phyloP scores from a whole-genome alignment of 2,329 filamentous ascomycete species.

The Dactylellina haptotyla region DNA sequence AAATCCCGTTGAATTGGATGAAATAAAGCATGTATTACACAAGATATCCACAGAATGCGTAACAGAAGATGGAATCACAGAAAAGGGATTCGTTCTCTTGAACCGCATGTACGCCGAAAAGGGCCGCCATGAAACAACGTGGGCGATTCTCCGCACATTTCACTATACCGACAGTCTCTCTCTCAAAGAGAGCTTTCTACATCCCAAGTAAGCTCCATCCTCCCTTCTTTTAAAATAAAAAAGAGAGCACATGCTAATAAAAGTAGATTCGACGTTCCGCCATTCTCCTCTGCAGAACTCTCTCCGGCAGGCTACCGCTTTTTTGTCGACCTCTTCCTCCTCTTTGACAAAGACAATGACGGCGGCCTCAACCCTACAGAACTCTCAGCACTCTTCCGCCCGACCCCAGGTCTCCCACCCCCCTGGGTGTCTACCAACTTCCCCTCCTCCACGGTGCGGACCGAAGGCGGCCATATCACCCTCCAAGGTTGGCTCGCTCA shows the following conservation, averaged over 20 bases:
- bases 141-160: constrained; percentile 94
- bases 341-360: constrained; percentile 97
- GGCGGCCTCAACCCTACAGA: constrained; percentile 89
- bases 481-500: constrained; percentile 97
- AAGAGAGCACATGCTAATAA: neutral
- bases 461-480: constrained; percentile 94
- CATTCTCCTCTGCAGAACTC: constrained; percentile 90
- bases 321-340: constrained; percentile 93
- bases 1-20: constrained; percentile 80
- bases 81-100: constrained; percentile 83
- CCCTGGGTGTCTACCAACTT: constrained; percentile 92
- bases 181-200: constrained; percentile 87
- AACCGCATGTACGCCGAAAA: constrained; percentile 98
- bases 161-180: constrained; percentile 96
- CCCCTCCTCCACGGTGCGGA: constrained; percentile 90
- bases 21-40: constrained; percentile 88
- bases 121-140: constrained; percentile 96
- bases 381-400: constrained; percentile 85
- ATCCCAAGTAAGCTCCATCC: constrained; percentile 75
- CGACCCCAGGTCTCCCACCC: constrained; percentile 85
- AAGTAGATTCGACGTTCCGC: constrained; percentile 80
- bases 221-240: constrained; percentile 75
- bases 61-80: constrained; percentile 77
- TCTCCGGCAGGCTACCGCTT: constrained; percentile 95
- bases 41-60: constrained; percentile 73